Evolutionary conservation across 345 rosid species (phyloP).

Genomic region (Clausena lansium): DNA sequence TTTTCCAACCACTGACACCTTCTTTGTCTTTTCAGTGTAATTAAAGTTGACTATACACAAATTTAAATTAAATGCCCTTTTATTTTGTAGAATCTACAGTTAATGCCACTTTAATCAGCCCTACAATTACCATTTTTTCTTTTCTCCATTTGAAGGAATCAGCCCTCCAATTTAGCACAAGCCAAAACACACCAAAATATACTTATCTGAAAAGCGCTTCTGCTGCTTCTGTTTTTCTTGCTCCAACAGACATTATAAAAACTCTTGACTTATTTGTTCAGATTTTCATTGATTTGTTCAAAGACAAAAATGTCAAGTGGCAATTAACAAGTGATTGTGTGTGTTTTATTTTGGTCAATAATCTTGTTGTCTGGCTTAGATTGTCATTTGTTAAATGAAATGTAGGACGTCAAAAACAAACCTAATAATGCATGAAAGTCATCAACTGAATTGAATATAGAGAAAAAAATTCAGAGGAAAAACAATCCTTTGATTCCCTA

Average conservation of each 20-base stretch:
- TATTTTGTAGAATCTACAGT: conserved; percentile 25
- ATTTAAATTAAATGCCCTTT: conserved; percentile 21
- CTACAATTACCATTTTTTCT: background rate
- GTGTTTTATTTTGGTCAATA: too few relatives aligned
- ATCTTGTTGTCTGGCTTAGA: background rate
- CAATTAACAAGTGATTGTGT: background rate
- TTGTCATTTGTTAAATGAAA: background rate
- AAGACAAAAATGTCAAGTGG: background rate
- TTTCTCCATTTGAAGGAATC: too few relatives aligned
- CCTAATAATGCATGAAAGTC: background rate
- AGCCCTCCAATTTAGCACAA: too few relatives aligned
- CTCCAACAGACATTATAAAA: background rate
- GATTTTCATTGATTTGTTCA: too few relatives aligned
- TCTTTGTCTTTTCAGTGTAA: conserved; percentile 46
- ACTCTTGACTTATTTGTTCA: background rate
- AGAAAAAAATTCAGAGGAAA: too few relatives aligned
- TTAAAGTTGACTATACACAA: conserved; percentile 39
- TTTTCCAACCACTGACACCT: conserved; percentile 63
- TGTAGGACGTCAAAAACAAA: background rate
- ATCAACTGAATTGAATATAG: background rate
- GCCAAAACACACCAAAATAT: too few relatives aligned
- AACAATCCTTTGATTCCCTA: background rate
- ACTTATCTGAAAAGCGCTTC: background rate
- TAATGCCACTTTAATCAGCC: conserved; percentile 29
- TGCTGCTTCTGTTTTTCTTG: background rate